phyloP scores from a whole-genome alignment of 2,329 filamentous ascomycete species.

The Magnaporthiopsis rhizophila region DNA sequence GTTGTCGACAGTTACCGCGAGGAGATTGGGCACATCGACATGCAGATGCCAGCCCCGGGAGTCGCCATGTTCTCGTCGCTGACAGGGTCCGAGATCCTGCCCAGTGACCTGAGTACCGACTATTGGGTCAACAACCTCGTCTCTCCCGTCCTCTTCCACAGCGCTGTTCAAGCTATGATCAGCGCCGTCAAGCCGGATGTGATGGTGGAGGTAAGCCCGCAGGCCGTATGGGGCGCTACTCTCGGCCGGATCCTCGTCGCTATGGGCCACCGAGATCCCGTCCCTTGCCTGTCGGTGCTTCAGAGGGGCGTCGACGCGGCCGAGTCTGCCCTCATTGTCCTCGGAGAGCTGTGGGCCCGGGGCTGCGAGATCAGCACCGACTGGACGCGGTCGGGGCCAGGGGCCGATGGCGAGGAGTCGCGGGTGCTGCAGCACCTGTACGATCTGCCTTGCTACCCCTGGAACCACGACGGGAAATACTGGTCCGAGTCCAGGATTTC shows the following conservation, averaged over 20 bases:
- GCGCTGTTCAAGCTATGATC: constrained; percentile 17
- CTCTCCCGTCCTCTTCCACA: constrained; percentile 23
- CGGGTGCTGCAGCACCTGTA: constrained; percentile 16
- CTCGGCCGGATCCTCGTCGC: constrained; percentile 8
- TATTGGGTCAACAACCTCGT: constrained; percentile 29
- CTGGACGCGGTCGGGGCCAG: constrained; percentile 9
- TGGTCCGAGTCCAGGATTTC: constrained; percentile 30
- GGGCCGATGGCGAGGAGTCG: background rate
- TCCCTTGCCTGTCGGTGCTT: constrained; percentile 12
- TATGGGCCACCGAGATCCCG: constrained; percentile 1
- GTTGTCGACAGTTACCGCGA: constrained; percentile 14
- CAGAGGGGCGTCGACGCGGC: constrained; percentile 9
- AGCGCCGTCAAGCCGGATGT: constrained; percentile 7
- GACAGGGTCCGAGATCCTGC: constrained; percentile 9
- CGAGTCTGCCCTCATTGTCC: constrained; percentile 2
- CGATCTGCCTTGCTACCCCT: constrained; percentile 32
- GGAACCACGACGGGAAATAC: constrained; percentile 28
- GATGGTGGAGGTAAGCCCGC: constrained; percentile 15
- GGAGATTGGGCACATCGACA: constrained; percentile 5
- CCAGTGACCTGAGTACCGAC: constrained; percentile 12
- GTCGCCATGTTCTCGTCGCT: constrained; percentile 17
- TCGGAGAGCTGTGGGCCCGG: constrained; percentile 13
- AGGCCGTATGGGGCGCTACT: constrained; percentile 12
- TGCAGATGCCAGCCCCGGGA: background rate
- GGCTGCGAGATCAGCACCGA: constrained; percentile 7